Percentiles rank a stretch among this genome's conserved stretches.
These are phyloP conservation scores for Blastosporella zonata DNA, from an alignment of 1,284 basidiomycete species.

Conservation along the genomic window DNA sequence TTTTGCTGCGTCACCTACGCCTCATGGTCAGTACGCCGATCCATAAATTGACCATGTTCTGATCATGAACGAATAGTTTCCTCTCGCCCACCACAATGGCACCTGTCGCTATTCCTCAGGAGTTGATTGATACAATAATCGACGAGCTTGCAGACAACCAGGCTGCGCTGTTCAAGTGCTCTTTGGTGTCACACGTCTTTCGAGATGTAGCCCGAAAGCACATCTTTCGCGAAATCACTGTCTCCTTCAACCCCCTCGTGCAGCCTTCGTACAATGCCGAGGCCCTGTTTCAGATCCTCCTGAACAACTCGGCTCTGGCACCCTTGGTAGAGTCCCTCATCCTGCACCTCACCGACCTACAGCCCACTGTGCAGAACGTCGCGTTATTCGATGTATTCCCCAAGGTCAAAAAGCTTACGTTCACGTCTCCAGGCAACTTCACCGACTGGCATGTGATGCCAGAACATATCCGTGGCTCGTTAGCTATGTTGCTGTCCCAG, in stretches of 20 bases:
- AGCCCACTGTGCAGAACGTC: not conserved
- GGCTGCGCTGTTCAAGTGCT: not conserved
- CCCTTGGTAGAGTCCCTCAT: not conserved
- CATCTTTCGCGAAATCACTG: constrained; percentile 5
- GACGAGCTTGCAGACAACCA: not conserved
- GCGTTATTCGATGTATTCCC: not conserved
- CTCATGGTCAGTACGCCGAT: not conserved
- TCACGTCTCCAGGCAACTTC: not conserved
- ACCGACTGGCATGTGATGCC: not conserved
- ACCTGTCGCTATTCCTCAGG: not conserved
- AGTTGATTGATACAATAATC: not conserved
- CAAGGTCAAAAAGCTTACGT: not conserved
- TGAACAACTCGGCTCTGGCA: not conserved
- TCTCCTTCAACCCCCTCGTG: not conserved
- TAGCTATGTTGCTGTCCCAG: not conserved
- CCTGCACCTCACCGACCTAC: not conserved
- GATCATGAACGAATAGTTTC: not conserved
- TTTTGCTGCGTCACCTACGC: not conserved
- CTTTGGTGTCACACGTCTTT: not conserved
- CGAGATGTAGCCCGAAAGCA: not conserved
- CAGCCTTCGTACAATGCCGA: not conserved
- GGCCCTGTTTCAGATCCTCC: not conserved
- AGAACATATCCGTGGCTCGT: not conserved
- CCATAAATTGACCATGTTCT: not conserved
- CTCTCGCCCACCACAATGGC: not conserved